Evolutionary conservation across 192 early-diverging fungal species (phyloP), one percentile per base, ranked within the genome.

Genomic region (Coemansia sp.): DNA sequence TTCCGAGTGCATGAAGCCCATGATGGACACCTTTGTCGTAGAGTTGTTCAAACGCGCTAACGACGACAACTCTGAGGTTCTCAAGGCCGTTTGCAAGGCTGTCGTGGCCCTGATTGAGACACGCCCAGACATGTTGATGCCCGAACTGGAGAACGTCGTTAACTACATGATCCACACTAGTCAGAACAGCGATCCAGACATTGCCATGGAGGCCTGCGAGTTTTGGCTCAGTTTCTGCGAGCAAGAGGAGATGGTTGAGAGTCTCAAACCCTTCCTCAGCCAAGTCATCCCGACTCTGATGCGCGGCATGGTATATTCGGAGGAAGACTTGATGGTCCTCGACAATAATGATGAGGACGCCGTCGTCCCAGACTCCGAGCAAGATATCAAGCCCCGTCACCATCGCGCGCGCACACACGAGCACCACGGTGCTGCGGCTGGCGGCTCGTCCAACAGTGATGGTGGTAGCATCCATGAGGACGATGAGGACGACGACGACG

Each of bases 221-320:
- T 99, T 99, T 81, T 99, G 97, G 97, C 77, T 97, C 37, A 90
- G 92, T 42, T 94, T 98, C 86, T 94, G 94, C 61, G 98, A 99
- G 80, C 94, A 96, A 68, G 91, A 94, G 48, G 87, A 87, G 31
- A 70, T 96, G 66, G 82, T 87, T 57, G 92, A 89, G 61, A 85
- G 88, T 45, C 81, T 94, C 59, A 87, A 84, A 55, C 90, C 89
- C 15, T 88, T 86, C 69, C 75, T 92, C 31, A 80, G 77, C 63
- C 92, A 90, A 27, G 87, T 99, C 38, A 87, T 99, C 27, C 96
- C 96, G 21, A 93, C 95, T 7, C 85, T 99, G 59, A 87, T 99
- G 62, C 91, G 92, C 64, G 88, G 95, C 39, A 99, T 98, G 97
- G 91, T 98, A 15, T 99, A 98, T 84, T 90, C 91, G 55, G 96